Evolutionary conservation across 2,329 filamentous ascomycete species (phyloP).

Genomic region (Xylaria sp.): DNA sequence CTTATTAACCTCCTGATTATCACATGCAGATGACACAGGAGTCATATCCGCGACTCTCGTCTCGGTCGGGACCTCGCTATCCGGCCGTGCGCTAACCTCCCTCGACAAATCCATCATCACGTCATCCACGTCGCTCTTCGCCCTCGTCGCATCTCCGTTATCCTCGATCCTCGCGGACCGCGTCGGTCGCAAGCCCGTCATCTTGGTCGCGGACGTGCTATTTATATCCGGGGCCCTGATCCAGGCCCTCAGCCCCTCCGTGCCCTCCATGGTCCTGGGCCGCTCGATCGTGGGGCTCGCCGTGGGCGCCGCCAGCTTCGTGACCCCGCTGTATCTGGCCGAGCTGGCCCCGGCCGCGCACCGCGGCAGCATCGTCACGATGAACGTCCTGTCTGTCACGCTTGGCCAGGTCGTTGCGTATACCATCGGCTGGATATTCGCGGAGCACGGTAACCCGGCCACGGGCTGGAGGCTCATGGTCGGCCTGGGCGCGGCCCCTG

Average conservation of each 20-base stretch:
- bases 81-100: constrained; percentile 65
- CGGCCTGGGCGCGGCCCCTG: constrained; percentile 82
- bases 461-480: constrained; percentile 93
- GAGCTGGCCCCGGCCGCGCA: constrained; percentile 83
- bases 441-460: constrained; percentile 60
- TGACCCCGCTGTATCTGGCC: constrained; percentile 88
- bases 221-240: constrained; percentile 75
- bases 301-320: constrained; percentile 81
- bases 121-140: constrained; percentile 74
- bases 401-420: constrained; percentile 91
- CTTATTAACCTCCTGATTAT: constrained; percentile 17
- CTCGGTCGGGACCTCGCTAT: constrained; percentile 70
- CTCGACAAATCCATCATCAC: constrained; percentile 78
- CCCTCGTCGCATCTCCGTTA: constrained; percentile 71
- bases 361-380: constrained; percentile 82
- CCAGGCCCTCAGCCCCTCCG: constrained; percentile 69
- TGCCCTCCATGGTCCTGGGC: constrained; percentile 73
- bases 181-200: constrained; percentile 70
- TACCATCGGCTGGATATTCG: constrained; percentile 80
- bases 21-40: constrained; percentile 68
- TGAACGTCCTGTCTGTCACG: constrained; percentile 85
- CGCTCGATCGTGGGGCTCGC: constrained; percentile 76
- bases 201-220: constrained; percentile 72
- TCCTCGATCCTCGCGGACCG: constrained; percentile 72
- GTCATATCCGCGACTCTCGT: constrained; percentile 76